phyloP scores from a whole-genome alignment of 2,329 filamentous ascomycete species.

The Colletotrichum spinosum region DNA sequence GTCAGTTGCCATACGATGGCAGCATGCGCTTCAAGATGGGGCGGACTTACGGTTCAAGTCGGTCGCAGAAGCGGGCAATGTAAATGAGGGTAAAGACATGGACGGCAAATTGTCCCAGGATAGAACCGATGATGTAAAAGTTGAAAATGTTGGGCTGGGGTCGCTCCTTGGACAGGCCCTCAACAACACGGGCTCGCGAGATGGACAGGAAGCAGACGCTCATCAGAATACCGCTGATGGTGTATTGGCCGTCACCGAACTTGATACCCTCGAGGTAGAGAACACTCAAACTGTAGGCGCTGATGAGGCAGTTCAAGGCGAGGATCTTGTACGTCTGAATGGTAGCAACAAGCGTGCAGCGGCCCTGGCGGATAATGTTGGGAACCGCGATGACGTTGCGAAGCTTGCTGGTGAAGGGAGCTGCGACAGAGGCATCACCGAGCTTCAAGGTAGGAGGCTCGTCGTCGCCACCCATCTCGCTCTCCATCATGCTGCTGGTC shows the following conservation, averaged over 20 bases:
- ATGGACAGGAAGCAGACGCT: constrained; percentile 99
- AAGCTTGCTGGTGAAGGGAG: constrained; percentile 97
- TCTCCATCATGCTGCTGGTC: constrained; percentile 88
- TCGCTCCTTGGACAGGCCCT: constrained; percentile 94
- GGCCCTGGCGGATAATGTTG: constrained; percentile 97
- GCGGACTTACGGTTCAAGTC: constrained; percentile 81
- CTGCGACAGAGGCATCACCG: constrained; percentile 95
- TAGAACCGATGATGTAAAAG: constrained; percentile 97
- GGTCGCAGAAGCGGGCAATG: constrained; percentile 88
- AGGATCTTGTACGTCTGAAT: constrained; percentile 99
- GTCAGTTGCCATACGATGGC: constrained; percentile 42
- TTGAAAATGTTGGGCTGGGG: constrained; percentile 99
- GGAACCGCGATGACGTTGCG: constrained; percentile 97
- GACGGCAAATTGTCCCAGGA: constrained; percentile 95
- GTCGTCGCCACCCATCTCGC: constrained; percentile 85
- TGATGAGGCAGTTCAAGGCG: constrained; percentile 96
- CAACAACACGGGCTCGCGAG: constrained; percentile 95
- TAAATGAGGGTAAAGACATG: constrained; percentile 96
- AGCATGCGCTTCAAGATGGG: not conserved
- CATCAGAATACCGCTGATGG: constrained; percentile 99
- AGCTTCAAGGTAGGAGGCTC: constrained; percentile 97
- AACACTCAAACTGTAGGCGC: constrained; percentile 95
- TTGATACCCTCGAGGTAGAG: constrained; percentile 99
- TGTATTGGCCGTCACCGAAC: constrained; percentile 98
- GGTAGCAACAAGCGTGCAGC: constrained; percentile 96